Base-by-base conservation (phyloP, 208 protist species). In the Leishmania major region DNA sequence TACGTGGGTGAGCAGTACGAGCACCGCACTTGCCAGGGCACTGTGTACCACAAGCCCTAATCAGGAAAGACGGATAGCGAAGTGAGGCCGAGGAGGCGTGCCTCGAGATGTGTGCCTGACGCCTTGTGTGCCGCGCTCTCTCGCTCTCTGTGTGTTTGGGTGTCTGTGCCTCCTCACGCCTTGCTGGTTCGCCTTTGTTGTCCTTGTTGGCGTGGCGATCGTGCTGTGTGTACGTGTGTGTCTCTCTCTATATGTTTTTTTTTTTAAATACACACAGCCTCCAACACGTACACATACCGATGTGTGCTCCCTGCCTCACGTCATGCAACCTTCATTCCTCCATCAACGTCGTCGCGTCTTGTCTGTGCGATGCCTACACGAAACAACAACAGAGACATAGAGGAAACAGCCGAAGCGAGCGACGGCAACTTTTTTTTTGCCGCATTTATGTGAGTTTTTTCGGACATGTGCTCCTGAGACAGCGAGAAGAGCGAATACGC, bases 1-100 rank as follows among this genome's bases (percentile, higher is more conserved):
- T 99, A 98, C 78, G 47, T 69, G 45, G 94, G 93, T 15, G 91
- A 97, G 82, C 88, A 96, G 85, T 95, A 89, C 88, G 86, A 91
- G 79, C 89, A 95, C 87, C 92, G 94, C 84, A 95, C 93, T n/a
- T 93, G 89, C 83, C 93, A 97, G 84, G 91, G 91, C 8, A 88
- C 87, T n/a, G 90, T 96, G 10, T 97, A 94, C 87, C 78, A 86
- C 82, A 93, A 85, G 76, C 89, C 91, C 0, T 83, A 84, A 77
- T 51, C 40, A 35, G 8, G 11, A 4, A 53, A n/a, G n/a, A 77
- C 11, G 4, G 37, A 43, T 31, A 75, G 73, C 22, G 19, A 57
- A 62, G 47, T 19, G 35, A 8, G 51, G 10, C 53, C 53, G 70
- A 53, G 72, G 19, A 45, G 55, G 51, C 15, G 62, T 19, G n/a